Evolutionary conservation across 306 rosid genomes (phyloP).

Genomic region (Leucaena leucocephala): DNA sequence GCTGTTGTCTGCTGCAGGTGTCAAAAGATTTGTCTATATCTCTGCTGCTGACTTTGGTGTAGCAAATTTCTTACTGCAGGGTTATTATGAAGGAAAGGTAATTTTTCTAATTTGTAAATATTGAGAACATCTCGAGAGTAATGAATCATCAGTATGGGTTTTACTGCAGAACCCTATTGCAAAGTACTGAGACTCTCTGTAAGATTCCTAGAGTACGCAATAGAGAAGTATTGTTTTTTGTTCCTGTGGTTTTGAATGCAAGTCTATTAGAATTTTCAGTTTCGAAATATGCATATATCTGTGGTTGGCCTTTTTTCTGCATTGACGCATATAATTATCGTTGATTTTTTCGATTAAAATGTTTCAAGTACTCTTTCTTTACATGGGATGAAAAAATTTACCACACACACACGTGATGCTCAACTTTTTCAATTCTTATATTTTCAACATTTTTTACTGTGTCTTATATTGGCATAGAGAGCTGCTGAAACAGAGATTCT

Average conservation of each 20-base stretch:
- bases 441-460: conserved; percentile 24
- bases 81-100: conserved; percentile 99
- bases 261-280: conserved; percentile 2
- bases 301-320: conserved; percentile 18
- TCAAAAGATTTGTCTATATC: conserved; percentile 85
- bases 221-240: conserved; percentile 3
- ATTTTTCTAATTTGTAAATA: conserved; percentile 21
- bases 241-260: not conserved
- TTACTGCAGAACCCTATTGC: conserved; percentile 5
- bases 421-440: conserved; percentile 31
- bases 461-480: conserved; percentile 58
- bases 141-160: conserved; percentile 19
- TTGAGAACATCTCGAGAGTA: conserved; percentile 27
- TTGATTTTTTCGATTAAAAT: not conserved
- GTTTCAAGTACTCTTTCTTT: conserved; percentile 18
- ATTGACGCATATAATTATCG: conserved; percentile 6
- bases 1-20: conserved; percentile 59
- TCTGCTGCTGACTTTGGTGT: conserved; percentile 97
- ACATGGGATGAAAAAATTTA: not conserved
- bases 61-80: conserved; percentile 71
- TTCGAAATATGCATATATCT: conserved; percentile 26
- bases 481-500: conserved; percentile 90
- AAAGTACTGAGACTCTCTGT: conserved; percentile 7
- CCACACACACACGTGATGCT: not conserved
- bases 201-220: conserved; percentile 10